phyloP scores from a whole-genome alignment of 441 rosid species.

The Omphalea diandra region DNA sequence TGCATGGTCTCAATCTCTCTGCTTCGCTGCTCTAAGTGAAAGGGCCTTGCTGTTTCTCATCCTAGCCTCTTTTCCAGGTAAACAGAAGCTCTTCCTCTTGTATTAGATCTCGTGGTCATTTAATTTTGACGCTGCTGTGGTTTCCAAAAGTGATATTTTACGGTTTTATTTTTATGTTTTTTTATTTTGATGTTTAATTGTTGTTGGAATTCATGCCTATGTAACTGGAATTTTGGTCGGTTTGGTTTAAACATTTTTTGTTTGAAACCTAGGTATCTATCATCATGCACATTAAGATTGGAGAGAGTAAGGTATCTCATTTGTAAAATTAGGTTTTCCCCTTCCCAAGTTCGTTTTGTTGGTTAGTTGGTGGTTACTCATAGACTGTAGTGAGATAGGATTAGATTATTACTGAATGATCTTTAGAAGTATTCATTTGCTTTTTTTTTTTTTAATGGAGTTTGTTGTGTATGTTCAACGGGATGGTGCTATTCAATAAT shows the following conservation, averaged over 20 bases:
- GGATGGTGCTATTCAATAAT: not conserved
- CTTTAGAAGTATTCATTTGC: too few species aligned
- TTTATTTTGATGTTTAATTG: not conserved
- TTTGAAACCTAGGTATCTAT: not conserved
- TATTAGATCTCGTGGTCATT: conserved; percentile 4
- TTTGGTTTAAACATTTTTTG: not conserved
- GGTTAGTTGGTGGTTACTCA: not conserved
- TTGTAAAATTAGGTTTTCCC: conserved; percentile 1
- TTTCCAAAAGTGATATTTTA: not conserved
- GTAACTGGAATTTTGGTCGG: not conserved
- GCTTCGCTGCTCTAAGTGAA: not conserved
- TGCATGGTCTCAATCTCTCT: not conserved
- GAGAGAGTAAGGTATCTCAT: not conserved
- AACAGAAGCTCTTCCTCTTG: conserved; percentile 6
- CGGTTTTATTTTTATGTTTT: not conserved
- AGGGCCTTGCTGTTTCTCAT: conserved; percentile 1
- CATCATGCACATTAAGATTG: not conserved
- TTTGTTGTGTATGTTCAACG: not conserved
- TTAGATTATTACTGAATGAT: not conserved
- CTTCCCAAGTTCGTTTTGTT: not conserved
- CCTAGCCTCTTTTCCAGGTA: conserved; percentile 1
- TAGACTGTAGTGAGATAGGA: not conserved
- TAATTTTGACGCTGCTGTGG: not conserved
- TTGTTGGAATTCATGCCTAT: not conserved
- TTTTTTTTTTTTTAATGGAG: not conserved